Evolutionary conservation across 805 yeast species (phyloP), one percentile per base, ranked within the genome.

Genomic region (Myxozyma kluyveri): DNA sequence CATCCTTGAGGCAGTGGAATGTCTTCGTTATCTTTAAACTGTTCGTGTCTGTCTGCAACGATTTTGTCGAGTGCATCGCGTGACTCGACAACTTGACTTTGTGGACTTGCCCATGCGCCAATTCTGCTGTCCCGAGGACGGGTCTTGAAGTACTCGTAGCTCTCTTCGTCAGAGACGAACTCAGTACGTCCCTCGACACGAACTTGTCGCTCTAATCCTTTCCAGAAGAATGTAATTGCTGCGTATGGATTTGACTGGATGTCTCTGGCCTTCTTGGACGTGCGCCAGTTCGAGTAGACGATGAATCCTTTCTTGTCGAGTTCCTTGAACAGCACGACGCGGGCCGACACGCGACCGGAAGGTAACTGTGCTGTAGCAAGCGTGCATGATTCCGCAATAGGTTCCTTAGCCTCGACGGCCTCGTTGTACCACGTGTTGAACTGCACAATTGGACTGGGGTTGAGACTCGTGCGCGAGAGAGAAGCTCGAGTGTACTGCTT

Each of bases 71-170:
- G 78, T 61, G 80, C 86, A 14, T 78, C 78, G 57, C 96, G 75
- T 39, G 73, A 68, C 12, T 66, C 63, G 33, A 90, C 74, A 2
- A 73, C 75, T 48, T 78, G 75, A 31, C 90, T 81, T 73, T 93
- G 99, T 3, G 95, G 95, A 26, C 95, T 84, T 0, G 97, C 86
- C 96, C 96, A 90, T 0, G 99, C 99, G 27, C 99, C 98, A 56
- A 93, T 82, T 65, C 86, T 83, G 27, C 96, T 86, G 4, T 95
- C 97, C 52, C 96, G 76, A 35, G 99, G 99, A 65, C 99, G 78
- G 0, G 96, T 84, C 46, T 79, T 77, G 70, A 81, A 93, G 70
- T 93, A 93, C 44, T 83, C 75, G 61, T 84, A 81, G 4, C 88
- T 79, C 27, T 85, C 87, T 62, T 86, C 90, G 52, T 82, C 74